Conservation (phyloP, 1,139 yeast genomes). For the Blastobotrys petasosporus region DNA sequence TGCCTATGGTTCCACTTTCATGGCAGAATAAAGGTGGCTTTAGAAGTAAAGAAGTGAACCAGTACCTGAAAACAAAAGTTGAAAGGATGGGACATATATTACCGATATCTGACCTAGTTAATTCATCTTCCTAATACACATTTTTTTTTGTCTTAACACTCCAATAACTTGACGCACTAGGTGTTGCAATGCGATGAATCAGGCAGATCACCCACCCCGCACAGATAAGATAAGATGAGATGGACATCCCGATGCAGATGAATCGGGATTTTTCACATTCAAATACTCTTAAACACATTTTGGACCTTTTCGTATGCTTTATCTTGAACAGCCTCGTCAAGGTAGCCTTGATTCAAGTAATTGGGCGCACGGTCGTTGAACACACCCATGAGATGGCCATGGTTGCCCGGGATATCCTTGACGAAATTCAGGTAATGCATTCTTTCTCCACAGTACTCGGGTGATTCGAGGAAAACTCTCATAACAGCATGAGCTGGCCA, state of each 20-base stretch:
- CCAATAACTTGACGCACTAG: too few species aligned
- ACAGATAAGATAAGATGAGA: too few species aligned
- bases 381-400: too few species aligned
- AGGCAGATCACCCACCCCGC: too few species aligned
- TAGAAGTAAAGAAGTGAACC: slow-evolving; percentile 79
- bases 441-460: slow-evolving; percentile 23
- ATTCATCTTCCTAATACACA: too few species aligned
- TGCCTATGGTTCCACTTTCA: slow-evolving; percentile 94
- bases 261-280: too few species aligned
- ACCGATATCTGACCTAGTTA: slow-evolving; percentile 27
- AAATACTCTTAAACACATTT: neutral
- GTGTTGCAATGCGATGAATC: too few species aligned
- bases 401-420: slow-evolving; percentile 9
- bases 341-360: neutral
- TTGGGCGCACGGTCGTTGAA: neutral
- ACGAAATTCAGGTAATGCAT: slow-evolving; percentile 21
- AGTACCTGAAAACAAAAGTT: slow-evolving; percentile 85
- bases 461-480: slow-evolving; percentile 11
- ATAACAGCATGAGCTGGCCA: slow-evolving; percentile 6
- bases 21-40: slow-evolving; percentile 76
- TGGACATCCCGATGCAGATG: too few species aligned
- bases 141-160: too few species aligned
- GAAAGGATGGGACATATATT: slow-evolving; percentile 96
- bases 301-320: slow-evolving; percentile 2
- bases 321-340: neutral